Conservation (phyloP, 768 basidiomycete species). For the Trametes gibbosa region DNA sequence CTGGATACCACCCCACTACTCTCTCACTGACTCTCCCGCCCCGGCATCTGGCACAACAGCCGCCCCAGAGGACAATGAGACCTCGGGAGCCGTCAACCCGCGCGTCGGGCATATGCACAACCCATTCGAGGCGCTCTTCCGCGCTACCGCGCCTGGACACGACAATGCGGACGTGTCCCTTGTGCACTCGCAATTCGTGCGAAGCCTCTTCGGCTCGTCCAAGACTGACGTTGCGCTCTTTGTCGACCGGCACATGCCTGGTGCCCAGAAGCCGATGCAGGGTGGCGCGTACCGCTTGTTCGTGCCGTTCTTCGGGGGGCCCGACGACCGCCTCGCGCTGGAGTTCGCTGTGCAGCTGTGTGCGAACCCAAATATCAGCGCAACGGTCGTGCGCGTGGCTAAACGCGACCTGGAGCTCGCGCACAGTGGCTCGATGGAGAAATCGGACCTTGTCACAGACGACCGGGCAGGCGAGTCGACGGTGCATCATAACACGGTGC, state of each 20-base stretch:
- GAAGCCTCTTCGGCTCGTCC: constrained; percentile 72
- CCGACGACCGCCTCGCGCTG: constrained; percentile 86
- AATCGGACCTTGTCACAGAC: constrained; percentile 29
- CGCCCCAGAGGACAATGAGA: constrained; percentile 1
- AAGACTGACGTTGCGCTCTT: constrained; percentile 78
- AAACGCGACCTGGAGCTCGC: constrained; percentile 39
- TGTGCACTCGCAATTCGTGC: constrained; percentile 80
- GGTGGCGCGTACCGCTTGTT: constrained; percentile 61
- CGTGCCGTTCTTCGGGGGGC: constrained; percentile 91
- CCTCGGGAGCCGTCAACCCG: constrained; percentile 17
- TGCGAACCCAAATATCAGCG: constrained; percentile 59
- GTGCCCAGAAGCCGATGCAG: constrained; percentile 24
- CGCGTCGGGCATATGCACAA: constrained; percentile 39
- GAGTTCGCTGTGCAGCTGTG: constrained; percentile 85
- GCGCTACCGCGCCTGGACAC: constrained; percentile 26
- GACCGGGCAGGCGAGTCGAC: constrained; percentile 15
- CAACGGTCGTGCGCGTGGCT: constrained; percentile 69
- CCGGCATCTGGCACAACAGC: constrained; percentile 17
- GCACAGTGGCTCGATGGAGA: constrained; percentile 21
- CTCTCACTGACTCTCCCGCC: constrained; percentile 8
- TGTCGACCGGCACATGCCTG: constrained; percentile 53
- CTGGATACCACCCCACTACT: constrained; percentile 55
- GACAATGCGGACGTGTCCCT: constrained; percentile 45
- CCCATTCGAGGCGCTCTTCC: constrained; percentile 74
- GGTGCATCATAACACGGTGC: constrained; percentile 19